phyloP scores from a whole-genome alignment of 148 eudicot species.

The Chenopodium quinoa region DNA sequence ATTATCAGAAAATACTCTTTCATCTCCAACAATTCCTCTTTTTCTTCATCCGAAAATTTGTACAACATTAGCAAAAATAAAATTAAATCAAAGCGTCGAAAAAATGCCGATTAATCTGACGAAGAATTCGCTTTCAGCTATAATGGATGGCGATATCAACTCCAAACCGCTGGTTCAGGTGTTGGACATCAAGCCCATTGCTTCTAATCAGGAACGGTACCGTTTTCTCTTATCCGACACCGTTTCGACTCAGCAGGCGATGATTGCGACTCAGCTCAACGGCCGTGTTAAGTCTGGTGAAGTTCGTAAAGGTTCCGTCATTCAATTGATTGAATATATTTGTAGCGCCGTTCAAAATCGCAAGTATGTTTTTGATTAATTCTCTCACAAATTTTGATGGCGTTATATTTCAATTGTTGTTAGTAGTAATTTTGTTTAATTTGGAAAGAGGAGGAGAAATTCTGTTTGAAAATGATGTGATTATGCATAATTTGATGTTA shows the following conservation, averaged over 20 bases:
- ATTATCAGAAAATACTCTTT: background rate
- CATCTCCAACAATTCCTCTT: too few species aligned
- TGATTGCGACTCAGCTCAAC: constrained; percentile 91
- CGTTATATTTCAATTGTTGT: too few species aligned
- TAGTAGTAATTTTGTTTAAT: background rate
- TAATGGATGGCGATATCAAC: constrained; percentile 70
- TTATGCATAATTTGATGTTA: background rate
- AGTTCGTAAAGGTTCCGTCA: constrained; percentile 64
- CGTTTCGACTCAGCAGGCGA: constrained; percentile 56
- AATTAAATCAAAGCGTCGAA: background rate
- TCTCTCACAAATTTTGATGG: background rate
- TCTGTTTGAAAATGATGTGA: background rate
- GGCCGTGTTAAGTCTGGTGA: constrained; percentile 59
- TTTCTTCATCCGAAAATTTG: too few species aligned
- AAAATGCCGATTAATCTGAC: constrained; percentile 74
- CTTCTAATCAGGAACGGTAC: constrained; percentile 59
- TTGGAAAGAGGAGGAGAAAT: background rate
- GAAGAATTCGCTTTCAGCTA: constrained; percentile 64
- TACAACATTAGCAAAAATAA: background rate
- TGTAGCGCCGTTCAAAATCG: constrained; percentile 73
- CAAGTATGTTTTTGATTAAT: constrained; percentile 42
- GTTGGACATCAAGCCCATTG: constrained; percentile 54
- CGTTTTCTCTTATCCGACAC: constrained; percentile 68
- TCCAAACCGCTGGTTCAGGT: constrained; percentile 84
- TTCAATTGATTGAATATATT: constrained; percentile 86